These are phyloP conservation scores for Dacryopinax spathularia DNA, from an alignment of 768 basidiomycete species.

Conservation along the genomic window DNA sequence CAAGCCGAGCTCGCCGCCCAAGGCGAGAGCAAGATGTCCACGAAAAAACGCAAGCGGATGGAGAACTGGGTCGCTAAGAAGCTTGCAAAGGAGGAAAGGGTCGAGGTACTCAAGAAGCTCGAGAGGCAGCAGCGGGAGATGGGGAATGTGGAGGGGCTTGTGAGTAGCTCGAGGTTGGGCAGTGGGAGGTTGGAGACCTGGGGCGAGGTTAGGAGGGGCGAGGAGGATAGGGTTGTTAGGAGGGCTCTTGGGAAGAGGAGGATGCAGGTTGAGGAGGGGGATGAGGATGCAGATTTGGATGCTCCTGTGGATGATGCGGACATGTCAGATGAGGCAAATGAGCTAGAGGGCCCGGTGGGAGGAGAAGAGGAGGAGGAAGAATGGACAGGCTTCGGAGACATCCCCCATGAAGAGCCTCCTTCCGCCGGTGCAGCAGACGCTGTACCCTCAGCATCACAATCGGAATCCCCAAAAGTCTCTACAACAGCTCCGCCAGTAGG, in stretches of 20 bases:
- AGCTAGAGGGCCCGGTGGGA: conserved; percentile 10
- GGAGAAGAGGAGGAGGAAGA: conserved; percentile 24
- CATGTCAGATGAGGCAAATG: not conserved
- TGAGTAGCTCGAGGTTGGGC: not conserved
- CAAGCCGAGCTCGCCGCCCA: conserved; percentile 7
- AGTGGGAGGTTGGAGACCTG: not conserved
- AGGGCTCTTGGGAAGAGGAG: not conserved
- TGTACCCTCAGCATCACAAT: conserved; percentile 11
- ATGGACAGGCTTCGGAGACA: conserved; percentile 15
- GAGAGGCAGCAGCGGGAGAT: conserved; percentile 38
- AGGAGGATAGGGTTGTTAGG: not conserved
- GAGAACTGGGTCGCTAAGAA: conserved; percentile 95
- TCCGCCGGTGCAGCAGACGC: conserved; percentile 16
- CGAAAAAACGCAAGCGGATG: conserved; percentile 74
- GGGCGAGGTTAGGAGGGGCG: not conserved
- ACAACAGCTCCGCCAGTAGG: conserved; percentile 31
- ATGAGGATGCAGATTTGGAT: conserved; percentile 14
- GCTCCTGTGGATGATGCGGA: conserved; percentile 6
- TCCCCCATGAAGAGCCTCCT: conserved; percentile 18
- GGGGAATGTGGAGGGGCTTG: not conserved
- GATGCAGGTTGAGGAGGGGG: conserved; percentile 8
- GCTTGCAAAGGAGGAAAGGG: conserved; percentile 75
- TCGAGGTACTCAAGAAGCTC: conserved; percentile 62
- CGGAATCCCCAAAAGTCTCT: not conserved
- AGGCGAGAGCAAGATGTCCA: conserved; percentile 54